Percentiles rank a stretch among this genome's conserved stretches.
These are phyloP conservation scores for Apiotrichum brassicae DNA, from an alignment of 1,284 basidiomycete species.

Conservation along the genomic window DNA sequence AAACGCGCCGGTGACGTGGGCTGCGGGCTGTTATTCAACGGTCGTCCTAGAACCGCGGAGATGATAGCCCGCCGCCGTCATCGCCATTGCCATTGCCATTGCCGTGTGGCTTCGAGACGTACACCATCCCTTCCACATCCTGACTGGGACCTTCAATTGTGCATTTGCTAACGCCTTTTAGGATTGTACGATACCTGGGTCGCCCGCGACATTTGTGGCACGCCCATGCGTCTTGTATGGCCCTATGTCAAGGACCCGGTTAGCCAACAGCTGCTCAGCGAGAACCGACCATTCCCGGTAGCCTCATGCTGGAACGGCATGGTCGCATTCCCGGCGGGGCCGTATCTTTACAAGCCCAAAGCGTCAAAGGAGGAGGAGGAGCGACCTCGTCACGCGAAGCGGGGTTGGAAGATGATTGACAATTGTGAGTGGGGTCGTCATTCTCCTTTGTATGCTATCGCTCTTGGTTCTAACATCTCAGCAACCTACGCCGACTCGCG, in stretches of 20 bases:
- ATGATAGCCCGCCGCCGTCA: too few species aligned
- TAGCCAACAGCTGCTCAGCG: conserved; percentile 42
- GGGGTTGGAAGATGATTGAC: conserved; percentile 40
- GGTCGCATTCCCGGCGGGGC: conserved; percentile 51
- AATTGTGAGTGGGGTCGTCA: conserved; percentile 23
- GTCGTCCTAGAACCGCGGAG: too few species aligned
- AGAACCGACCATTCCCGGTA: conserved; percentile 51
- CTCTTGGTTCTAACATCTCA: too few species aligned
- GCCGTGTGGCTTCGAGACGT: too few species aligned
- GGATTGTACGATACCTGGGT: conserved; percentile 53
- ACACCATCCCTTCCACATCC: neutral
- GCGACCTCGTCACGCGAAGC: conserved; percentile 4
- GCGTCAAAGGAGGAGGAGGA: conserved; percentile 21
- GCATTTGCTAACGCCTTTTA: too few species aligned
- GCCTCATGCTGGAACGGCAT: conserved; percentile 52
- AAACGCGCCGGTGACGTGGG: too few species aligned
- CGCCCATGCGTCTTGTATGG: conserved; percentile 51
- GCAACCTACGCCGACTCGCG: conserved; percentile 31
- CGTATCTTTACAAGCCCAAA: conserved; percentile 45
- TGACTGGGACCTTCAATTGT: too few species aligned
- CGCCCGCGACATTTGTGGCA: conserved; percentile 47
- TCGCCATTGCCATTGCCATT: too few species aligned
- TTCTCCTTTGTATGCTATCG: too few species aligned
- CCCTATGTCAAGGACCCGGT: conserved; percentile 52
- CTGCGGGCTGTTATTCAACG: too few species aligned